Evolutionary conservation across 768 basidiomycete species (phyloP), one percentile per base, ranked within the genome.

Genomic region (Megacollybia marginata): DNA sequence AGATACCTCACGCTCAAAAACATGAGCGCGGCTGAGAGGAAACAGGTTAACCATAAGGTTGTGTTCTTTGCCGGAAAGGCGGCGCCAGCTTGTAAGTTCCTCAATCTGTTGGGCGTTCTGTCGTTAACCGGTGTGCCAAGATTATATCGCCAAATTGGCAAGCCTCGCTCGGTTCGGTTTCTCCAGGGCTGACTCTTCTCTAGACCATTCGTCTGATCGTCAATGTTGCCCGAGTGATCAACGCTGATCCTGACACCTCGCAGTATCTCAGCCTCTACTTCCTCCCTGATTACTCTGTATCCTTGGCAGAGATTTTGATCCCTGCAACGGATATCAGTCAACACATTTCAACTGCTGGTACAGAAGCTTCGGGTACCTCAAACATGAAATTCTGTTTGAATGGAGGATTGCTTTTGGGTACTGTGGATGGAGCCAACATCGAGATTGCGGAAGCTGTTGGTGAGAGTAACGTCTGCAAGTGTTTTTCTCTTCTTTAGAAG

Each of bases 51-150:
- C 56, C 87, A 82, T n/a, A 79, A 83, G 47, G 92, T 92, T 16
- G 86, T 92, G n/a, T 88, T 99, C 74, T 98, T 99, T 55, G 95
- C 92, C 32, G 95, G 96, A 54, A 97, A 97, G 65, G 93, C 95
- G 48, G 95, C 95, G 0, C 95, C 95, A 35, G 94, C 83, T 51
- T 92, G 85, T 87, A 62, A 61, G 83, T 70, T 7, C 16, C 23
- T 12, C 16, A 31, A 33, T 23, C 36, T n/a, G 12, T 11, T 16
- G 16, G 7, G 18, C 36, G 16, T 15, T 28, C 47, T 10, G 16
- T 46, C 20, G 38, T 19, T 54, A 9, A 33, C 50, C 53, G 52
- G 48, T 64, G 36, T 10, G 42, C 13, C 33, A 35, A 88, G 88
- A 94, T 62, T 92, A 88, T 69, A 86, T 92, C 54, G 94, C 94